Base-by-base conservation (phyloP, 768 basidiomycete genomes). In the Mycena olivaceomarginata region DNA sequence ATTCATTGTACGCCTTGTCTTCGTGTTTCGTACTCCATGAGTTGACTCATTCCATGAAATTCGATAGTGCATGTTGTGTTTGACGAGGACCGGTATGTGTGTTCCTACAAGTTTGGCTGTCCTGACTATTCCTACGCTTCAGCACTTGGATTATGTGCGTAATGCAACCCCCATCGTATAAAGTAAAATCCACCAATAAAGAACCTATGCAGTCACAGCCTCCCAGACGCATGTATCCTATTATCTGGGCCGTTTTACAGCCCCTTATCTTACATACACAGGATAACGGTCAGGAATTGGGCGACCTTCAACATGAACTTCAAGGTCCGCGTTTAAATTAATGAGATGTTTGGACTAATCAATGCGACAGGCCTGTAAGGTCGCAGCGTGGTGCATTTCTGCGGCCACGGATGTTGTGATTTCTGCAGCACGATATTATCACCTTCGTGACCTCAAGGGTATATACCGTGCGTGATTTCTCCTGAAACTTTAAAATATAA, bases 1-100 rank as follows among this genome's bases (percentile, higher is more conserved):
- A 9, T 84, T 86, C 1, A 83, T 87, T 60, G 60, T 62, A 62
- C 39, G 60, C 39, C 6, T 3, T 6, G 15, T 16, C 39, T 9
- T 40, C 16, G 15, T 62, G 39, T 15, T 39, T 3, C 5, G 4
- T 40, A 2, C 13, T 40, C 15, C 31, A 31, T 31, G 31, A 31
- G 31, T 31, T 18, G 15, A 8, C 4, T 59, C 7, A 62, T 16
- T 39, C 6, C 39, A 9, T 62, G 4, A 11, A 39, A 16, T 40
- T 18, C 9, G 7, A 62, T 40, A 62, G 60, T 72, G 2, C 22
- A 13, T 59, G 22, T 43, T 75, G 67, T 63, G 65, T 18, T 11
- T 75, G n/a, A 53, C 74, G 2, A 68, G 74, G 25, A 51, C 41
- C 12, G 60, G 74, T 64, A 20, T 46, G 74, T 63, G 22, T 12